phyloP scores from a whole-genome alignment of 345 rosid species.

The Hirschfeldia incana region DNA sequence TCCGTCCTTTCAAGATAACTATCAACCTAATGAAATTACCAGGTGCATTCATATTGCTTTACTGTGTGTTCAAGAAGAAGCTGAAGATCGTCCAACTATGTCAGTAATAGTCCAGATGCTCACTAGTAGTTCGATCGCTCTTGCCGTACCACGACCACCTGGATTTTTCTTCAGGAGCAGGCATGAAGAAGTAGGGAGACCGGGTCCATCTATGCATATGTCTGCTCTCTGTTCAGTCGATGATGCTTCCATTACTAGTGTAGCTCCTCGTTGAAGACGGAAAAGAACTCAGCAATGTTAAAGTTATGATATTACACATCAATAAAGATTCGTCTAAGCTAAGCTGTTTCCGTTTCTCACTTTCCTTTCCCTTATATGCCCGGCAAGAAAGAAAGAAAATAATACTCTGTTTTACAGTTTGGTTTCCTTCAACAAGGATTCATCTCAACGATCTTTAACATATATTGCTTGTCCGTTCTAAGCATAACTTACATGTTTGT shows the following conservation, averaged over 20 bases:
- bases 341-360: neutral
- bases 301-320: neutral
- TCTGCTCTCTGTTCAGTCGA: slow-evolving; percentile 12
- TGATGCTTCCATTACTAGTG: slow-evolving; percentile 18
- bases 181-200: neutral
- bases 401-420: too few species aligned
- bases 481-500: neutral
- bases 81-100: slow-evolving; percentile 49
- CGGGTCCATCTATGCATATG: neutral
- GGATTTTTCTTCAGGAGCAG: slow-evolving; percentile 14
- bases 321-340: neutral
- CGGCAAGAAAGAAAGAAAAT: neutral
- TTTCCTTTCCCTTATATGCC: neutral
- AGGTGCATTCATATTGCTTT: slow-evolving; percentile 53
- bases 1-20: slow-evolving; percentile 27
- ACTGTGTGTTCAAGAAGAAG: slow-evolving; percentile 54
- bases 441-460: too few species aligned
- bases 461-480: neutral
- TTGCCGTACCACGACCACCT: slow-evolving; percentile 29
- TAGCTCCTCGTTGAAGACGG: slow-evolving; percentile 26
- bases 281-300: neutral
- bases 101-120: slow-evolving; percentile 41
- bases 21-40: slow-evolving; percentile 34
- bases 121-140: slow-evolving; percentile 34
- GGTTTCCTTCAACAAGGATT: too few species aligned